Base-by-base conservation (phyloP, 2,329 filamentous ascomycete genomes). In the Calycina marina region DNA sequence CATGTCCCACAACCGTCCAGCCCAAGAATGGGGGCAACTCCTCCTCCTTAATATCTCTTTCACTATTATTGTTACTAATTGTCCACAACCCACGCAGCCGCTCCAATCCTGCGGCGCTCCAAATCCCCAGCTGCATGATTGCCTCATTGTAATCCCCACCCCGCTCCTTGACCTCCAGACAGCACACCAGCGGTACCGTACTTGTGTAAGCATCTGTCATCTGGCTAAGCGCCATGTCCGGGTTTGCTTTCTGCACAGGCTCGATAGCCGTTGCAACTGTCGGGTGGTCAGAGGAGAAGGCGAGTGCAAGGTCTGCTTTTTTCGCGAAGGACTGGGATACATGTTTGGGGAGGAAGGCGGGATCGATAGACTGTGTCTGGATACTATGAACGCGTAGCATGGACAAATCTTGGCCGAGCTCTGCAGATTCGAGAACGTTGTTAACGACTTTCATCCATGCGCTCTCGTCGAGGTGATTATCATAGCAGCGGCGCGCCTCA, bases 151-250 rank as follows among this genome's bases (percentile, higher is more conserved):
- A 42, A 31, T 22, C 20, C 2, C 20, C 20, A 8, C 2, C 18
- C 20, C 8, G 8, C n/a, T n/a, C 20, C 28, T 42, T 42, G 10
- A 38, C 38, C 28, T 40, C 35, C 15, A 42, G 17, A 34, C 33
- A 35, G 27, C 40, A 40, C 27, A 35, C 38, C 15, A 40, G 25
- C 11, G 40, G 40, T 18, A 40, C 33, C n/a, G 33, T 40, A 31
- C 40, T 38, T 24, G 35, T 42, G 37, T 40, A 42, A 20, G 40
- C 35, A 20, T 42, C 35, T 13, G 36, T 42, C 31, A 40, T 42
- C 33, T 42, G 38, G 34, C 40, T 42, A 12, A 42, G 33, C 32
- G 32, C 30, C 20, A 38, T 22, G 30, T 38, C 40, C 24, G 31
- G 33, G 29, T 37, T 30, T 37, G 40, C 37, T 35, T 37, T 34